Evolutionary conservation across 768 basidiomycete species (phyloP), one percentile per base, ranked within the genome.

Genomic region (Psilocybe tampanensis): DNA sequence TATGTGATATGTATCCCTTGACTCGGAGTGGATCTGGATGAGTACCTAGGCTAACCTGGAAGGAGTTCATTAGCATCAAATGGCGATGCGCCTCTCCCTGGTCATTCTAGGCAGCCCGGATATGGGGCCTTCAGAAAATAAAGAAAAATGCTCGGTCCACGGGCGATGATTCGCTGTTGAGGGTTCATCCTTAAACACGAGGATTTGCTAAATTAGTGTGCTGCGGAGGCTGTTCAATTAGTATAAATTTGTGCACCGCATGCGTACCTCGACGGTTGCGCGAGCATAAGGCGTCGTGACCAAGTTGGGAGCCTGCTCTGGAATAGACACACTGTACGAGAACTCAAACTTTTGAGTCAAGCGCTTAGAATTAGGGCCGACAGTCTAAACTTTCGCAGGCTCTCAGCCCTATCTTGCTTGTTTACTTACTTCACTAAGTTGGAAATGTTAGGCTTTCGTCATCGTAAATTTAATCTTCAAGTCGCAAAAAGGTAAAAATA

Each of bases 221-320:
- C 29, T 50, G 55, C 55, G 55, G 55, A 51, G 29, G 29, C 29
- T 29, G 29, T 29, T 29, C 29, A 29, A 56, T 50, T 43, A 39
- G 36, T n/a, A 51, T 42, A 51, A 51, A 44, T 15, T 42, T 44
- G 48, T 51, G 41, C 55, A 56, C 49, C 51, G 48, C 55, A 50
- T 51, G 55, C 49, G 49, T 50, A 56, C 49, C 44, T 43, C 49
- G 36, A 19, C 47, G 39, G 4, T 34, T 4, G 29, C 29, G 29
- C 29, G 29, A 4, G 29, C n/a, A n/a, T n/a, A 29, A 29, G 26
- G 24, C 18, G 33, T 18, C 36, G 49, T 18, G n/a, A 34, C 51
- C n/a, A 44, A 29, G 36, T 26, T 2, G 45, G 6, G 32, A 43
- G 41, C 47, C 43, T 41, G 42, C 43, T 42, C 21, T 39, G 32